phyloP scores from a whole-genome alignment of 805 yeast genomes.

The Nakazawaea populi region DNA sequence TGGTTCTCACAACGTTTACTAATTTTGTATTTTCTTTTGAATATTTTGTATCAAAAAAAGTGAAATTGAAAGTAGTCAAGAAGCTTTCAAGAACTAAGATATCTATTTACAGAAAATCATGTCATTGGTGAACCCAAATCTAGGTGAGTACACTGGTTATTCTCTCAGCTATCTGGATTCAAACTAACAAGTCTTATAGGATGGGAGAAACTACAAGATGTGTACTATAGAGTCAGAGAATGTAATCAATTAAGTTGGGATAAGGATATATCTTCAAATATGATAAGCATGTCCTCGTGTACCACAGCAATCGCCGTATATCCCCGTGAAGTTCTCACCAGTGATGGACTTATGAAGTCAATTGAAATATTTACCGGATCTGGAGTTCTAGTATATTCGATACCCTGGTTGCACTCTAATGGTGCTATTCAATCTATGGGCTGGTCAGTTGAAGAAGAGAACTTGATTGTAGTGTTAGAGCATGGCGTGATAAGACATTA shows the following conservation, averaged over 20 bases:
- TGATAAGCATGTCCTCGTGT: constrained; percentile 43
- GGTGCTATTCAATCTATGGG: constrained; percentile 50
- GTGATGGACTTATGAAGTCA: constrained; percentile 7
- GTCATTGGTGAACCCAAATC: constrained; percentile 23
- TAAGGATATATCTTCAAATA: constrained; percentile 20
- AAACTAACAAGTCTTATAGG: constrained; percentile 20
- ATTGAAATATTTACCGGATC: constrained; percentile 29
- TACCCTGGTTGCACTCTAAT: constrained; percentile 39
- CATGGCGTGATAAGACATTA: constrained; percentile 52
- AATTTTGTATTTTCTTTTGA: too few species aligned
- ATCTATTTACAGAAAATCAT: constrained; percentile 8
- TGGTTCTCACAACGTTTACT: too few species aligned
- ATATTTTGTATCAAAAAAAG: too few species aligned
- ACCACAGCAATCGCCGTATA: constrained; percentile 53
- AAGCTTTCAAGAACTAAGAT: too few species aligned
- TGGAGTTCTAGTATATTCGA: constrained; percentile 21
- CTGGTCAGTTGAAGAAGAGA: constrained; percentile 44
- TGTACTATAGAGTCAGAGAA: constrained; percentile 56
- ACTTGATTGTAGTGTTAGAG: constrained; percentile 48
- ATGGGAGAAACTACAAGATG: constrained; percentile 78
- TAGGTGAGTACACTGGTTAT: constrained; percentile 16
- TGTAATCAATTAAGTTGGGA: constrained; percentile 55
- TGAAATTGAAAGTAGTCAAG: background rate
- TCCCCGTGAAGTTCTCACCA: constrained; percentile 20
- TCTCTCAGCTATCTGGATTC: background rate